Percentiles rank a stretch among this genome's conserved stretches.
Conservation (phyloP, 345 rosid species). For the Euphorbia tirucalli region DNA sequence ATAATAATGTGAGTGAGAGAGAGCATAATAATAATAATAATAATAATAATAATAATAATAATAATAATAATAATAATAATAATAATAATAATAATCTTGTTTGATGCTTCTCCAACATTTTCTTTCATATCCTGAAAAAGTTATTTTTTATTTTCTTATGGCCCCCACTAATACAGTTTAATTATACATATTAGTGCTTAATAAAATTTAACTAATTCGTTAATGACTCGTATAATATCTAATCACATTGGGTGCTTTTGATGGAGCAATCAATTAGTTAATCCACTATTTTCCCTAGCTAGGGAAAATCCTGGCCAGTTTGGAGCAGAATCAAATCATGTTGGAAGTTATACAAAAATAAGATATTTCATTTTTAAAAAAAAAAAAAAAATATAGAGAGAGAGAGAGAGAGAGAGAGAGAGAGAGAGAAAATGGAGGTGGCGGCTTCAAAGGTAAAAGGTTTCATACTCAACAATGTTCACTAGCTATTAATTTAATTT, state of each 20-base stretch:
- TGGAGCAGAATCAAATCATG: not conserved
- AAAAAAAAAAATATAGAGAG: not conserved
- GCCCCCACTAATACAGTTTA: not conserved
- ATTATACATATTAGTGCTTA: constrained; percentile 1
- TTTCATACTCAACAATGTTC: constrained; percentile 9
- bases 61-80: too few relatives aligned
- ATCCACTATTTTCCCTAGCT: not conserved
- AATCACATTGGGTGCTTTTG: too few relatives aligned
- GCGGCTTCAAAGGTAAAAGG: constrained; percentile 18
- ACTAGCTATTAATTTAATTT: too few relatives aligned
- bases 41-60: not conserved
- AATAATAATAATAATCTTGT: constrained; percentile 24
- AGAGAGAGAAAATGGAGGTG: constrained; percentile 1
- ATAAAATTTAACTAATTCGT: not conserved
- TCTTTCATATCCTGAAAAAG: constrained; percentile 7
- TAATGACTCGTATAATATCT: not conserved
- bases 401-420: not conserved
- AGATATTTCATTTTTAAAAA: too few relatives aligned
- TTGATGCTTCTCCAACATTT: constrained; percentile 31
- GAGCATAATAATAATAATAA: not conserved
- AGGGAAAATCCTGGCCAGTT: not conserved
- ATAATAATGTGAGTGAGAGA: constrained; percentile 3
- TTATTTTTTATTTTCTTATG: not conserved
- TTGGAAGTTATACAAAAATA: not conserved
- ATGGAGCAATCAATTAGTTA: constrained; percentile 1